phyloP scores from a whole-genome alignment of 1,284 basidiomycete species.

The Rhodotorula sp. region DNA sequence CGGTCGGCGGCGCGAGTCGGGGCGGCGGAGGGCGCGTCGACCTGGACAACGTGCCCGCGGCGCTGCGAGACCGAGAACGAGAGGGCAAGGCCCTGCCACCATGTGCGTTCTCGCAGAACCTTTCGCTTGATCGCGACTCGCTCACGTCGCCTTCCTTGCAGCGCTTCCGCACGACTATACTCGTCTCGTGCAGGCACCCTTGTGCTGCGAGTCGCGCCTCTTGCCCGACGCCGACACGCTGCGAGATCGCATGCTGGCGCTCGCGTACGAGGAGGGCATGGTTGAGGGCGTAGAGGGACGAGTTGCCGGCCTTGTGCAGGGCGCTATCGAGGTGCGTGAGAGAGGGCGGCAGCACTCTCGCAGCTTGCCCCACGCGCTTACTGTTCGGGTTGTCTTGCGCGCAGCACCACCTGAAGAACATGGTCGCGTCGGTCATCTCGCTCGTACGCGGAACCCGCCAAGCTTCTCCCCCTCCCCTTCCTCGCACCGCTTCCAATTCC shows the following conservation, averaged over 20 bases:
- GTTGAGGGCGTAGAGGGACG: conserved; percentile 46
- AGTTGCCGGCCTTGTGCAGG: conserved; percentile 18
- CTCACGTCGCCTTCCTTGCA: conserved; percentile 5
- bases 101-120: not conserved
- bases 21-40: conserved; percentile 11
- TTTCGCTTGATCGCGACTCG: not conserved
- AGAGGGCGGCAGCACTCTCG: too few relatives aligned
- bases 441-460: conserved; percentile 28
- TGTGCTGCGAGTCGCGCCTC: conserved; percentile 51
- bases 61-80: conserved; percentile 5
- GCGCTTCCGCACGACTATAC: conserved; percentile 42
- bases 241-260: conserved; percentile 52
- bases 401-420: conserved; percentile 34
- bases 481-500: not conserved
- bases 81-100: not conserved
- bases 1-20: conserved; percentile 32
- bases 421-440: conserved; percentile 34
- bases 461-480: not conserved
- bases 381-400: not conserved
- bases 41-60: conserved; percentile 9
- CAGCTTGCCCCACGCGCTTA: too few relatives aligned
- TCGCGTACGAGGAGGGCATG: conserved; percentile 52
- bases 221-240: conserved; percentile 52
- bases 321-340: conserved; percentile 37
- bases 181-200: conserved; percentile 39